Base-by-base conservation (phyloP, 305 asterid species). In the Caryopteris hybrid region DNA sequence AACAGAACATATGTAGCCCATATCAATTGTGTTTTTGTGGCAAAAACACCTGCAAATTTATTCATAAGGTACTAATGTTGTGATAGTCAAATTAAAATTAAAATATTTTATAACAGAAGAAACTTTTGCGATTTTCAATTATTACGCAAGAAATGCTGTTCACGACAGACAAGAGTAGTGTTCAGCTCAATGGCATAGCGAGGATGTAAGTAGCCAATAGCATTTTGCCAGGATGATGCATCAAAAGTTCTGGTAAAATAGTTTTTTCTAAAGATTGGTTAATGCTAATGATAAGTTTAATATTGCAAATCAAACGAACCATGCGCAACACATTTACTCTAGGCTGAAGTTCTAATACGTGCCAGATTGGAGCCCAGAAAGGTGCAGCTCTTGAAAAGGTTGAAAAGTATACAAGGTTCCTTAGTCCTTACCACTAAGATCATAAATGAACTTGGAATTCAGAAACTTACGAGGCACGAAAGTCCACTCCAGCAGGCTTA, bases 1-100 rank as follows among this genome's bases (percentile, higher is more conserved):
- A 76, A 92, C 98, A 2, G 95, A 92, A 76, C 97, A 92, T 73
- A 92, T 92, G 79, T 74, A 90, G 74, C 96, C 97, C 96, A 86
- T 85, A 72, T 90, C 97, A 9, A 88, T 90, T 42, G 96, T 90
- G 70, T 74, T 86, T 72, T 93, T 88, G 93, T 90, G 98, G 90
- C 96, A 93, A 80, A 93, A 93, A 72, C 98, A 93, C 84, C 97
- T 92, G 85, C 74, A 79, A 29, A 64, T 8, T 38, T 38, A 56
- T 70, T 70, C 38, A 66, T n/a, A 27, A 20, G 34, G 47, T 34
- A 59, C 51, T 50, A 56, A 69, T 25, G 64, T 45, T 25, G n/a
- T n/a, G n/a, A n/a, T n/a, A 29, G 47, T 43, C 20, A 8, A 10
- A 39, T 2, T 41, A 20, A 5, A 58, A 64, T 21, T 48, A 63